Conservation (phyloP, 129 eudicot genomes). For the Saussurea involucrata region DNA sequence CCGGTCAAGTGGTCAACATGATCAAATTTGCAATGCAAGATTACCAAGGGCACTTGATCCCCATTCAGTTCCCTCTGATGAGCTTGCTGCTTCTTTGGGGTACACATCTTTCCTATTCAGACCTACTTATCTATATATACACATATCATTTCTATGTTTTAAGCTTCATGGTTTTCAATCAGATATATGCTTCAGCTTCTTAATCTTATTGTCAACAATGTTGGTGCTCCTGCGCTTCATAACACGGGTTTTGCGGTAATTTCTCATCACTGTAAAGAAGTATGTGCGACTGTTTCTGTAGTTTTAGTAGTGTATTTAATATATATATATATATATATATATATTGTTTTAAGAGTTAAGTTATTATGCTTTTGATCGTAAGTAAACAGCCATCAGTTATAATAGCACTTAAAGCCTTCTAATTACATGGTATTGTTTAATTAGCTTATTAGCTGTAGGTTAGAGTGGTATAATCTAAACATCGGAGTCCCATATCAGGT, state of each 20-base stretch:
- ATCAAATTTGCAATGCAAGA: constrained; percentile 79
- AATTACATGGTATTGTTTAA: constrained; percentile 56
- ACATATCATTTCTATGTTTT: background rate
- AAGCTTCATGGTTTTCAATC: constrained; percentile 8
- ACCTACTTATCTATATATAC: background rate
- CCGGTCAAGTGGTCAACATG: constrained; percentile 68
- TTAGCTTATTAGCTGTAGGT: too few species aligned
- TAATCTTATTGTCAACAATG: constrained; percentile 64
- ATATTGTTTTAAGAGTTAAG: too few species aligned
- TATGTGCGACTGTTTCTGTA: constrained; percentile 6
- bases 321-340: too few species aligned
- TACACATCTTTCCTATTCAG: too few species aligned
- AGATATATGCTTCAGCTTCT: constrained; percentile 97
- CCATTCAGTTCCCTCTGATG: constrained; percentile 87
- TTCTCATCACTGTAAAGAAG: background rate
- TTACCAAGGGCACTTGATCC: constrained; percentile 94
- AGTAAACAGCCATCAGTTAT: too few species aligned
- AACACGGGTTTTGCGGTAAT: constrained; percentile 97
- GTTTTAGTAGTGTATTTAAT: constrained; percentile 2
- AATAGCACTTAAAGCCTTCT: constrained; percentile 71
- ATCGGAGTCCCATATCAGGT: too few species aligned
- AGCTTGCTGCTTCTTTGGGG: too few species aligned
- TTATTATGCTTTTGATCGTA: too few species aligned
- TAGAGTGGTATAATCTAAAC: background rate
- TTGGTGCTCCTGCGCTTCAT: constrained; percentile 95